These are phyloP conservation scores for Aspergillus luchuensis DNA, from an alignment of 2,329 filamentous ascomycete genomes.

Conservation along the genomic window DNA sequence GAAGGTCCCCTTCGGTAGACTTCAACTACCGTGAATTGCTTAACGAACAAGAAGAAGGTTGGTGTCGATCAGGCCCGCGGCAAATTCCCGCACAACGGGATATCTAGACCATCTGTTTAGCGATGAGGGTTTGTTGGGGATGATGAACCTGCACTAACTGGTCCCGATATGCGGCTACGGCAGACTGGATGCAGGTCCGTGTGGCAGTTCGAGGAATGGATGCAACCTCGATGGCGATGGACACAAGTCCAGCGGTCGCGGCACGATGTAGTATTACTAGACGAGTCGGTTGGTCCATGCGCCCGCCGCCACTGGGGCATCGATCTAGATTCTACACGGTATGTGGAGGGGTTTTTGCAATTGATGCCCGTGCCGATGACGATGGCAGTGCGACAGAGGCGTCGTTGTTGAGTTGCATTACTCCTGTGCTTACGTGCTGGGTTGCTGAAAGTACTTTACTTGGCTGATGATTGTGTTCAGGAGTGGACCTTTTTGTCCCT, in stretches of 20 bases:
- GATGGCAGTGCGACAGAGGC: not conserved
- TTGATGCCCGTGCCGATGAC: not conserved
- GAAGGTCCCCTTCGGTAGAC: not conserved
- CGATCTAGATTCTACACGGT: not conserved
- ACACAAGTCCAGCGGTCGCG: not conserved
- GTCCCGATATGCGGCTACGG: not conserved
- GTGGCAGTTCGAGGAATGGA: not conserved
- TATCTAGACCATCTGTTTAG: too few species aligned
- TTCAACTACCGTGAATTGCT: not conserved
- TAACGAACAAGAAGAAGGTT: not conserved
- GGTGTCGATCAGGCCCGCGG: conserved; percentile 7
- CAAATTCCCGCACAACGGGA: not conserved
- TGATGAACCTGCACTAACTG: not conserved
- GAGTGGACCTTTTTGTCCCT: not conserved
- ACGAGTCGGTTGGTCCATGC: not conserved
- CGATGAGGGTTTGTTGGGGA: not conserved
- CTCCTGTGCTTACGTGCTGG: too few species aligned
- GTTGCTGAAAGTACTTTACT: too few species aligned
- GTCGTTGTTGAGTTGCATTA: not conserved
- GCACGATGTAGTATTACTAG: not conserved
- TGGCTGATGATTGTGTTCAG: not conserved
- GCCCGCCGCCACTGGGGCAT: not conserved
- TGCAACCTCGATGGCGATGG: too few species aligned
- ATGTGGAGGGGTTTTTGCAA: not conserved
- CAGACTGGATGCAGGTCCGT: not conserved